phyloP scores from a whole-genome alignment of 2,329 filamentous ascomycete genomes.

The Trichophyton mentagrophytes region DNA sequence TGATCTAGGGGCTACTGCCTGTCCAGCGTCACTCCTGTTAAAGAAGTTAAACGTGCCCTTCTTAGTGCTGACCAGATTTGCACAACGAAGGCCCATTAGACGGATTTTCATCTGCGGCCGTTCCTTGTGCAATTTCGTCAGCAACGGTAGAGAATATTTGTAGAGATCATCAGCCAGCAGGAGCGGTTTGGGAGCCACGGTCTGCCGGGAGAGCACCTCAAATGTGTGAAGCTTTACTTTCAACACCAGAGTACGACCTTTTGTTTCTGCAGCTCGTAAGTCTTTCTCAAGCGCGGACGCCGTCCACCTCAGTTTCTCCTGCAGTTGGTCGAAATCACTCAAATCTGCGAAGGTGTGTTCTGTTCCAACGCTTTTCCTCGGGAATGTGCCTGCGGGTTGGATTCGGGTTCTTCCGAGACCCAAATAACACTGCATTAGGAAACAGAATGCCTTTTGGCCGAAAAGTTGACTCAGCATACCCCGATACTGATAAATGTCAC shows the following conservation, averaged over 20 bases:
- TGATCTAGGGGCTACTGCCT: neutral
- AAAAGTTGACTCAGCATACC: constrained; percentile 65
- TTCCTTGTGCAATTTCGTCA: constrained; percentile 72
- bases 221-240: constrained; percentile 94
- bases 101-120: constrained; percentile 66
- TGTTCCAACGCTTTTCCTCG: constrained; percentile 86
- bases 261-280: constrained; percentile 63
- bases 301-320: constrained; percentile 64
- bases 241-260: constrained; percentile 77
- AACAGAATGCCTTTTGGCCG: constrained; percentile 81
- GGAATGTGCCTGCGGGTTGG: constrained; percentile 76
- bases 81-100: constrained; percentile 79
- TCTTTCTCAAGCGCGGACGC: constrained; percentile 83
- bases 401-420: constrained; percentile 76
- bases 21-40: constrained; percentile 43
- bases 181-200: constrained; percentile 59
- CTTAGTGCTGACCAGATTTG: constrained; percentile 73
- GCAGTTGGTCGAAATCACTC: constrained; percentile 52
- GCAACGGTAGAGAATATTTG: constrained; percentile 65
- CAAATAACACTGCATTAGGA: constrained; percentile 70
- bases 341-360: constrained; percentile 85
- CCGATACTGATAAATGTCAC: constrained; percentile 68
- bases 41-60: constrained; percentile 73
- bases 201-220: constrained; percentile 77
- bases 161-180: constrained; percentile 69